phyloP scores from a whole-genome alignment of 805 yeast genomes.

The Saccharomycopsis sp. region DNA sequence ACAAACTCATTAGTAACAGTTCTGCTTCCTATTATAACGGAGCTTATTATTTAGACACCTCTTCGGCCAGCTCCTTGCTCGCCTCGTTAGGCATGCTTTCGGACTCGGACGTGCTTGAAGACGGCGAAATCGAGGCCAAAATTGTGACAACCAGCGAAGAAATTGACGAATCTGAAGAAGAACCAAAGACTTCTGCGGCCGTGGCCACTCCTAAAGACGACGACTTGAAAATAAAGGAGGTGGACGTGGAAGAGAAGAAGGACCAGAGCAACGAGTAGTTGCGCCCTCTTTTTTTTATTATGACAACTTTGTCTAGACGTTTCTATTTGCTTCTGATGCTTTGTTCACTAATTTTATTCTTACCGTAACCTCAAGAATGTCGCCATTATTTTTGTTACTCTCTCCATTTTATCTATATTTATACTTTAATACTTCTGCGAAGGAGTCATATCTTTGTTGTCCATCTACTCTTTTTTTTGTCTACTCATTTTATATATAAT shows the following conservation, averaged over 20 bases:
- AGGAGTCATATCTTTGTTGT: too few relatives aligned
- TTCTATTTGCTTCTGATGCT: too few relatives aligned
- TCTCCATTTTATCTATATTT: too few relatives aligned
- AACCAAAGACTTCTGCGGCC: not conserved
- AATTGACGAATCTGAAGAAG: slow-evolving; percentile 7
- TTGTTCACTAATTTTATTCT: too few relatives aligned
- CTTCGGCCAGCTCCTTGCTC: slow-evolving; percentile 51
- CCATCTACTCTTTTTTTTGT: too few relatives aligned
- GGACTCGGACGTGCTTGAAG: slow-evolving; percentile 19
- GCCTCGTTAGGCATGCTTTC: slow-evolving; percentile 38
- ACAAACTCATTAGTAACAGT: slow-evolving; percentile 27
- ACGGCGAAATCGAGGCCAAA: slow-evolving; percentile 5
- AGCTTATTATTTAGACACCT: slow-evolving; percentile 55
- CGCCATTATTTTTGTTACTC: too few relatives aligned
- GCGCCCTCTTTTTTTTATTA: too few relatives aligned
- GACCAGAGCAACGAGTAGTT: too few relatives aligned
- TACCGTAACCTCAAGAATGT: too few relatives aligned
- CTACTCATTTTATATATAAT: too few relatives aligned
- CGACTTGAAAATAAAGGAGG: not conserved
- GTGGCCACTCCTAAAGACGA: not conserved
- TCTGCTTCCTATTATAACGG: slow-evolving; percentile 38
- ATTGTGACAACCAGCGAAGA: slow-evolving; percentile 5
- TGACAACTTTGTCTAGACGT: too few relatives aligned
- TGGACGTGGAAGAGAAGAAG: not conserved
- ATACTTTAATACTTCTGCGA: too few relatives aligned